Evolutionary conservation across 1,139 yeast species (phyloP).

Genomic region (Yamadazyma jaroonii): DNA sequence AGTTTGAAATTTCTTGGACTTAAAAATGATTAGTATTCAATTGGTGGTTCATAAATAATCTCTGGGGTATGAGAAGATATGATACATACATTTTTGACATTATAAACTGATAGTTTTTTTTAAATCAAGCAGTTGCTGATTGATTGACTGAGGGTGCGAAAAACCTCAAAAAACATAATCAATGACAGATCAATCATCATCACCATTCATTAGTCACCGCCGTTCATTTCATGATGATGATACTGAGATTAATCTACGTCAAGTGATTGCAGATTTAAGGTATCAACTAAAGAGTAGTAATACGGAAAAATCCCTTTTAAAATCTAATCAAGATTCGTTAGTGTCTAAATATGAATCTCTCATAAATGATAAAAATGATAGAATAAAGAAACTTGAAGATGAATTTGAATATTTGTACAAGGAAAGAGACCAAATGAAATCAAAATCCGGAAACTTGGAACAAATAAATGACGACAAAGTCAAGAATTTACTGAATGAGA

Average conservation of each 20-base stretch:
- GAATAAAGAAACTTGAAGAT: slow-evolving; percentile 38
- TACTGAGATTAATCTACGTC: slow-evolving; percentile 13
- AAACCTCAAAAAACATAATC: not conserved
- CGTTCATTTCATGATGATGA: slow-evolving; percentile 9
- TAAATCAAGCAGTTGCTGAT: not conserved
- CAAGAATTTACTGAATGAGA: slow-evolving; percentile 33
- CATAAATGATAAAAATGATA: slow-evolving; percentile 30
- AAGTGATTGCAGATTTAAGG: slow-evolving; percentile 25
- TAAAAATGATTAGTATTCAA: slow-evolving; percentile 14
- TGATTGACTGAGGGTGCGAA: not conserved
- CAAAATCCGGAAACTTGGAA: slow-evolving; percentile 46
- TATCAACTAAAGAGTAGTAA: slow-evolving; percentile 19
- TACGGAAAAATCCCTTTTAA: slow-evolving; percentile 32
- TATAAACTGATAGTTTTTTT: not conserved
- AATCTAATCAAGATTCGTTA: slow-evolving; percentile 31
- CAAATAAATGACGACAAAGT: slow-evolving; percentile 36
- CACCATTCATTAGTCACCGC: slow-evolving; percentile 7
- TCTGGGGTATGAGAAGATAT: too few species aligned
- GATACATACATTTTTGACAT: slow-evolving; percentile 44
- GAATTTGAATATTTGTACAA: slow-evolving; percentile 57
- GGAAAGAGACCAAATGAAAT: slow-evolving; percentile 55
- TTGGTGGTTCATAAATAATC: too few species aligned
- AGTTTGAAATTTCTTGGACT: slow-evolving; percentile 94
- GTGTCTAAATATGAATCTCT: slow-evolving; percentile 27
- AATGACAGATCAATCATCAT: slow-evolving; percentile 6